Base-by-base conservation (phyloP, 2,329 filamentous ascomycete genomes). In the Fusarium sororula region DNA sequence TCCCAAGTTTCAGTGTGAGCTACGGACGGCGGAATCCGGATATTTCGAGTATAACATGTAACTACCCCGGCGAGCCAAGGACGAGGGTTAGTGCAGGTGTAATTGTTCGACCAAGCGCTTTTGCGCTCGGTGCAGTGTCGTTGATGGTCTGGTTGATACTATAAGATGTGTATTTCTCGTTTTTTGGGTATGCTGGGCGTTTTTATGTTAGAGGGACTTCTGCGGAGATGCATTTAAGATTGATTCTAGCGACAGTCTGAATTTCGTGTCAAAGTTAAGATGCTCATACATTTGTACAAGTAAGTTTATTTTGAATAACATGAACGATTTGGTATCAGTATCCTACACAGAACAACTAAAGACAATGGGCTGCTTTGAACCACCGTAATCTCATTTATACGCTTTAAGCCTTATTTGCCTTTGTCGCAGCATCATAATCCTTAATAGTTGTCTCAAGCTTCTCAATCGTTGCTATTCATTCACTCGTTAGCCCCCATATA, bases 401-500 rank as follows among this genome's bases (percentile, higher is more conserved):
- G 14, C 28, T 47, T 22, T 59, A 80, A 54, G 71, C 66, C 26
- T 64, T 74, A 45, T 78, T 75, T 32, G 54, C 60, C 30, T 76
- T 75, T 47, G 68, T 70, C 45, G 73, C 71, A 53, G 71, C 73
- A 66, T 83, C 79, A 63, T 85, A 75, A 38, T 80, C 79, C 57
- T 80, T 78, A 10, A 86, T 79, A 70, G 81, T 80, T 12, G 80
- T 78, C 73, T 86, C 84, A 11, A 86, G 78, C 14, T 77, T 72
- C 15, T 80, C 75, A 45, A 86, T 81, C 47, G 80, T 80, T 17
- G 72, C 81, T 82, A 39, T n/a, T 48, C 14, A 41, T n/a, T 7
- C 24, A 41, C n/a, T 20, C 30, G 28, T 75, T n/a, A 68, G 50
- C 24, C 20, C 26, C n/a, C 11, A 39, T 41, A 76, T 74, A 73